phyloP scores from a whole-genome alignment of 192 early-diverging fungal genomes.

The Funneliformis mosseae region DNA sequence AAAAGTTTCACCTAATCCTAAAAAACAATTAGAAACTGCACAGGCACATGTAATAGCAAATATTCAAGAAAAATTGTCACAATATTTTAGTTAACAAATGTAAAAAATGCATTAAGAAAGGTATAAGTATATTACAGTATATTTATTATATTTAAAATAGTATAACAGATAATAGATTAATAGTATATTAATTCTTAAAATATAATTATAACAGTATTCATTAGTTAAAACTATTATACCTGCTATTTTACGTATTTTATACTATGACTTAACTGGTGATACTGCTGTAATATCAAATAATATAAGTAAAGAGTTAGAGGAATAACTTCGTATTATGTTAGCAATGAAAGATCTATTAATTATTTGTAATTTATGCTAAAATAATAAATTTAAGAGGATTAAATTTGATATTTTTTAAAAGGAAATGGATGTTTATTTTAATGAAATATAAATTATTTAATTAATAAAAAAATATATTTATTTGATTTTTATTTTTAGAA shows the following conservation, averaged over 20 bases:
- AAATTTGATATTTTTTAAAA: neutral
- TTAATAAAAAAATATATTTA: neutral
- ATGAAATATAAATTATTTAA: neutral
- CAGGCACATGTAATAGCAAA: neutral
- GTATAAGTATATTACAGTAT: too few relatives aligned
- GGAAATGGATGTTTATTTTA: constrained; percentile 4
- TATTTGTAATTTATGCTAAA: too few relatives aligned
- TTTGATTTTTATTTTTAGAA: neutral
- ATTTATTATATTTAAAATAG: neutral
- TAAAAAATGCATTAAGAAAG: neutral
- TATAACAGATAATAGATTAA: too few relatives aligned
- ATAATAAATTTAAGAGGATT: too few relatives aligned
- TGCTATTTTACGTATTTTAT: too few relatives aligned
- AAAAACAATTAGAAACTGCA: neutral
- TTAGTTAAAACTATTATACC: too few relatives aligned
- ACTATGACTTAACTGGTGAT: too few relatives aligned
- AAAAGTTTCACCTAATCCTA: neutral
- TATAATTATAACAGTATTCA: neutral
- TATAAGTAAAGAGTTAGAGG: neutral
- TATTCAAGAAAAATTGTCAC: neutral
- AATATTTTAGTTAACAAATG: neutral
- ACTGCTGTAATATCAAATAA: too few relatives aligned
- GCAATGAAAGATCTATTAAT: neutral
- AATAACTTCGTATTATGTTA: neutral
- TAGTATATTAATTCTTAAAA: neutral